Conservation (phyloP, 495 filamentous ascomycete genomes). For the Hyaloscypha variabilis region DNA sequence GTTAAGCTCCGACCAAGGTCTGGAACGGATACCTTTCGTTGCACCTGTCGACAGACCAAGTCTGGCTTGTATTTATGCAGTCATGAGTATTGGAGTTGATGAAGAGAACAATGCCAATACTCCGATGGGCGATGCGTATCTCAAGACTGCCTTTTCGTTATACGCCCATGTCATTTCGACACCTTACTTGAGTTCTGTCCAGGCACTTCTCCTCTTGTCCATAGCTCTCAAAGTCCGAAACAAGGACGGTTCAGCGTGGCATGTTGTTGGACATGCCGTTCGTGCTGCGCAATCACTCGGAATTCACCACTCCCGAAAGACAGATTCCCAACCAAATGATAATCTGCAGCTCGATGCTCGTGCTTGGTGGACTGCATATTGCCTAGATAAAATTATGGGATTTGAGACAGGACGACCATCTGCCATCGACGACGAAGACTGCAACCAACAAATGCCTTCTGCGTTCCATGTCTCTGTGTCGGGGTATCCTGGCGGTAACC, state of each 20-base stretch:
- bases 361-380: neutral
- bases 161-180: neutral
- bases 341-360: neutral
- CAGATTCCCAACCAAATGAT: neutral
- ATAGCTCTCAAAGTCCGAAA: neutral
- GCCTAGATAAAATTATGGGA: neutral
- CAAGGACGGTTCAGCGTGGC: neutral
- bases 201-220: neutral
- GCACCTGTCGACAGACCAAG: neutral
- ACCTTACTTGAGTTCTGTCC: neutral
- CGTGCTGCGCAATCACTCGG: neutral
- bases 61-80: neutral
- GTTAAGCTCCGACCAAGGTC: neutral
- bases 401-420: neutral
- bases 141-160: neutral
- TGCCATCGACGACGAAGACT: neutral
- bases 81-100: neutral
- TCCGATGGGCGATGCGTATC: neutral
- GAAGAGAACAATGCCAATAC: neutral
- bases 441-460: neutral
- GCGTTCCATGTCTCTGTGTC: too few species aligned
- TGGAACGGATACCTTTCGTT: neutral
- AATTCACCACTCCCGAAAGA: neutral
- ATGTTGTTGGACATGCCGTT: neutral
- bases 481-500: neutral